phyloP scores from a whole-genome alignment of 2,329 filamentous ascomycete species.

The Colletotrichum sp. region DNA sequence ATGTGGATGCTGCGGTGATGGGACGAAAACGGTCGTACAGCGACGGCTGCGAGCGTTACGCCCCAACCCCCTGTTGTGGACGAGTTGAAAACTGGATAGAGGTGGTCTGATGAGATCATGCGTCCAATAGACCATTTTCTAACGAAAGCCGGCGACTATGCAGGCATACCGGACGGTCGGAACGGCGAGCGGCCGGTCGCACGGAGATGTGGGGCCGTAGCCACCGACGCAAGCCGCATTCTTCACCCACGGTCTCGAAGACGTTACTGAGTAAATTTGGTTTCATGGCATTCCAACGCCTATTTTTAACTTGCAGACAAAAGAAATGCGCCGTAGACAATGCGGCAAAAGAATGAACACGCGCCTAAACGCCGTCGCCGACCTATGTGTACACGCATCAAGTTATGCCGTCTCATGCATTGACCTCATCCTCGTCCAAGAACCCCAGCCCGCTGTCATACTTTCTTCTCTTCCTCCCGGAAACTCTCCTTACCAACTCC shows the following conservation, averaged over 20 bases:
- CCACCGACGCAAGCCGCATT: not conserved
- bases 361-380: slow-evolving; percentile 1
- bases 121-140: not conserved
- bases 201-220: not conserved
- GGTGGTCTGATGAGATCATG: not conserved
- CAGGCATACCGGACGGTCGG: not conserved
- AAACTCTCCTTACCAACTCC: slow-evolving; percentile 32
- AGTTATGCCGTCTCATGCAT: slow-evolving; percentile 15
- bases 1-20: not conserved
- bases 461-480: slow-evolving; percentile 47
- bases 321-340: not conserved
- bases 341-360: not conserved
- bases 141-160: not conserved
- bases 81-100: no score
- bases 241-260: not conserved
- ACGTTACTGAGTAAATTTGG: not conserved
- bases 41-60: not conserved
- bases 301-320: not conserved
- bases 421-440: slow-evolving; percentile 56
- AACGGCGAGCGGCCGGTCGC: not conserved
- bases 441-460: slow-evolving; percentile 62
- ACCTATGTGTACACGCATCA: not conserved
- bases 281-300: not conserved
- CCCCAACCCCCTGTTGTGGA: not conserved
- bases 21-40: not conserved